These are phyloP conservation scores for Castanea mollissima DNA, from an alignment of 306 rosid species.

Conservation along the genomic window DNA sequence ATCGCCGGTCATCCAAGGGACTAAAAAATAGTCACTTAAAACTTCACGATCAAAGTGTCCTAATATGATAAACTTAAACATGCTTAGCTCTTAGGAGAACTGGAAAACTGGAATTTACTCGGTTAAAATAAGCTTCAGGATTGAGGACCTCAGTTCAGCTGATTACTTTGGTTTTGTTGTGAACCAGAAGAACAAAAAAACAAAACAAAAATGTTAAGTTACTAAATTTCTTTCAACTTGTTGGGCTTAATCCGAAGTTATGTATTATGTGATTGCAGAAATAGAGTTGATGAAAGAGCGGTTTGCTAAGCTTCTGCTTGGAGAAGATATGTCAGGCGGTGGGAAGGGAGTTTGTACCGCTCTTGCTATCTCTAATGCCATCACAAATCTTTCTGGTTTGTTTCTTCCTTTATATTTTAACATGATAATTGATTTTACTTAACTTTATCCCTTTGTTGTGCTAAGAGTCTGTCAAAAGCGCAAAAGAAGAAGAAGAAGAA, in stretches of 20 bases:
- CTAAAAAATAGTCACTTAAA: no score
- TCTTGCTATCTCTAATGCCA: slow-evolving; percentile 49
- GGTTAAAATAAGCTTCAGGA: no score
- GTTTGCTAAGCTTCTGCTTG: slow-evolving; percentile 50
- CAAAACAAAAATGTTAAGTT: neutral
- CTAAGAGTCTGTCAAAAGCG: neutral
- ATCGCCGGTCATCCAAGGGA: no score
- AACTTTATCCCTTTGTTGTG: neutral
- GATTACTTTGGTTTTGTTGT: neutral
- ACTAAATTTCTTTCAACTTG: neutral
- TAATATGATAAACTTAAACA: neutral
- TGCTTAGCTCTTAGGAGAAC: neutral
- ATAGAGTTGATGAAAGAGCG: slow-evolving; percentile 48
- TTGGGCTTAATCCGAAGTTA: neutral
- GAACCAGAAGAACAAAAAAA: neutral
- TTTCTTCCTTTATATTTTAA: neutral
- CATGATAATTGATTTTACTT: neutral
- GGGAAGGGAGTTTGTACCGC: slow-evolving; percentile 49
- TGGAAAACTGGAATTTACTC: no score
- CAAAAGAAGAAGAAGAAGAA: no score
- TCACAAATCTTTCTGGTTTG: slow-evolving; percentile 49
- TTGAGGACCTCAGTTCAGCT: no score
- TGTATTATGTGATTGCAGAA: slow-evolving; percentile 16
- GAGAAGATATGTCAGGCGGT: slow-evolving; percentile 58
- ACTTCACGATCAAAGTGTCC: no score